phyloP scores from a whole-genome alignment of 1,284 basidiomycete genomes.

The Moesziomyces sp. region DNA sequence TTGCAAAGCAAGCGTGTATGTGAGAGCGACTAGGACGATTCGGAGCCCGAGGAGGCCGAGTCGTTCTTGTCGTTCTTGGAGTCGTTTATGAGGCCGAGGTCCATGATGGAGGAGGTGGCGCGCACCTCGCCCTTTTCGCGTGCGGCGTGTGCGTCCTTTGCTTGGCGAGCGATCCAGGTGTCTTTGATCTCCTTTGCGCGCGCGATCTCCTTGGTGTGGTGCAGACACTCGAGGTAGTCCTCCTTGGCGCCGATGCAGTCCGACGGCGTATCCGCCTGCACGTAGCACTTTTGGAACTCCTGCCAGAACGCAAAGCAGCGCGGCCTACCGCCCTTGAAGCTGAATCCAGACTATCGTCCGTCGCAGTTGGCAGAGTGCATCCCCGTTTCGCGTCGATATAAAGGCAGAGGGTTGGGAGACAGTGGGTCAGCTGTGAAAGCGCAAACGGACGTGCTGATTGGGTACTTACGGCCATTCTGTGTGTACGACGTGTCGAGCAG shows the following conservation, averaged over 20 bases:
- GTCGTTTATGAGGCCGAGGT: slow-evolving; percentile 54
- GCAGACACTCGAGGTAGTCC: slow-evolving; percentile 93
- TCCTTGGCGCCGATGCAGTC: slow-evolving; percentile 81
- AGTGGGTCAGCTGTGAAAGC: no score
- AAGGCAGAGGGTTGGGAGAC: no score
- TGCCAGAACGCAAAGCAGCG: slow-evolving; percentile 95
- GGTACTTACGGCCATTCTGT: slow-evolving; percentile 3
- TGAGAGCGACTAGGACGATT: slow-evolving; percentile 4
- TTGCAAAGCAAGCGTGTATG: neutral
- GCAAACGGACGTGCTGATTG: no score
- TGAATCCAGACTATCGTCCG: slow-evolving; percentile 73
- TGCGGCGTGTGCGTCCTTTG: slow-evolving; percentile 53
- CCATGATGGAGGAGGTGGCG: slow-evolving; percentile 54
- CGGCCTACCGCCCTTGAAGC: slow-evolving; percentile 79
- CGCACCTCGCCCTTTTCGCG: slow-evolving; percentile 57
- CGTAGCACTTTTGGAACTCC: slow-evolving; percentile 81
- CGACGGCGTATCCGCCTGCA: slow-evolving; percentile 79
- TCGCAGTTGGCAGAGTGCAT: neutral
- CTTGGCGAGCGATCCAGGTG: slow-evolving; percentile 55
- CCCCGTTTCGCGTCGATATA: neutral
- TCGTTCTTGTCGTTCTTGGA: neutral
- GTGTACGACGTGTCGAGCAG: neutral
- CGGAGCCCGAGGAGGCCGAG: slow-evolving; percentile 4
- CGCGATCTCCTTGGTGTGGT: slow-evolving; percentile 81
- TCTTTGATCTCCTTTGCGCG: slow-evolving; percentile 58